Percentiles rank a stretch among this genome's conserved stretches.
phyloP scores from a whole-genome alignment of 2,329 filamentous ascomycete genomes.

The Pezicula neosporulosa region DNA sequence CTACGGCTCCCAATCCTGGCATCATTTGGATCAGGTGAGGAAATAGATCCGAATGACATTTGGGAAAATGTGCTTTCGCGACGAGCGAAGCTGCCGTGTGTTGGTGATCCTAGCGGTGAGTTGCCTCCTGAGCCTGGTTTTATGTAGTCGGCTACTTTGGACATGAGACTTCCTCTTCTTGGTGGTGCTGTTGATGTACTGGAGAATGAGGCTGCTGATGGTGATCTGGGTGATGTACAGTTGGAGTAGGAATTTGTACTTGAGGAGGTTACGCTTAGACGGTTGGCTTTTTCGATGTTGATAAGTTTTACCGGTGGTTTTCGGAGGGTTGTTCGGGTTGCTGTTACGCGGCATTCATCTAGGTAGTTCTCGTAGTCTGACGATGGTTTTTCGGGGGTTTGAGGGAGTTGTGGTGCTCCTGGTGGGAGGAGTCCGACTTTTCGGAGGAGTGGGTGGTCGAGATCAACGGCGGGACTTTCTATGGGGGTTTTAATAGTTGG shows the following conservation, averaged over 20 bases:
- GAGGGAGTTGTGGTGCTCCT: neutral
- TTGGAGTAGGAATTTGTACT: too few species aligned
- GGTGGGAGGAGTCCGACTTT: neutral
- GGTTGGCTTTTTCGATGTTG: too few species aligned
- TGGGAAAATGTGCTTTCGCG: too few species aligned
- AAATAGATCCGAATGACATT: too few species aligned
- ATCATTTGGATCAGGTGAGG: too few species aligned
- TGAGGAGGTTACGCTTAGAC: too few species aligned
- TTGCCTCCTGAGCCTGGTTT: constrained; percentile 1
- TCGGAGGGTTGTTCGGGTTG: too few species aligned
- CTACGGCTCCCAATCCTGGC: neutral
- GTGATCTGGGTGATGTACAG: too few species aligned
- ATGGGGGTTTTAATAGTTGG: neutral
- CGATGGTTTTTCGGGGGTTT: neutral
- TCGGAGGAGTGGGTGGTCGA: neutral
- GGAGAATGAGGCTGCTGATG: neutral
- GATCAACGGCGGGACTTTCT: neutral
- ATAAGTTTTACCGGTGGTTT: too few species aligned
- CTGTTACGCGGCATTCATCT: neutral
- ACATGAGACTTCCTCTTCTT: constrained; percentile 1
- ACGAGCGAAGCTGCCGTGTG: too few species aligned
- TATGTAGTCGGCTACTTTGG: constrained; percentile 10
- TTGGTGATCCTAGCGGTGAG: neutral
- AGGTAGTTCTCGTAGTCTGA: neutral
- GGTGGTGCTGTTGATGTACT: neutral